Base-by-base conservation (phyloP, 106 monocot species). In the Iris macrosiphon region DNA sequence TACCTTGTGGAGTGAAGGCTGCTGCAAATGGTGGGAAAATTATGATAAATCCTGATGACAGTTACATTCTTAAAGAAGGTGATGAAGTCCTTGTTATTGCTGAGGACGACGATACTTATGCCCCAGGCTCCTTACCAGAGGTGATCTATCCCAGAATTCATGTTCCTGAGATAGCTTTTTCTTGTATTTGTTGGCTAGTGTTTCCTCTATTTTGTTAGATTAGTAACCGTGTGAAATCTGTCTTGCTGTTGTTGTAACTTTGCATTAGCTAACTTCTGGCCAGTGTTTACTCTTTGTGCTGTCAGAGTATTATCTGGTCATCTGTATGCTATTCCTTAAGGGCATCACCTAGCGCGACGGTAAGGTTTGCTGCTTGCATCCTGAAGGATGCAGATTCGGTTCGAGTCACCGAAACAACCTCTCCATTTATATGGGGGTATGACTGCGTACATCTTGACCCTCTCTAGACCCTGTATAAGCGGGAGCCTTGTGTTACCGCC, bases 41-140 rank as follows among this genome's bases (percentile, higher is more conserved):
- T 15, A 38, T 80, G 26, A 88, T 93, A 26, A 93, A 93, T 75
- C 93, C 88, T 7, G 72, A 81, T 60, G 81, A 88, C 65, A 63
- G 70, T 66, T 93, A 93, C 62, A 35, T 93, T 65, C 41, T 93
- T 19, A 68, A 71, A 75, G 93, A 93, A 75, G 93, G 93, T 16
- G 88, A 93, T 73, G 93, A 84, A 43, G 43, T 93, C 59, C 88
- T 93, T 61, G 93, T 93, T 45, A 80, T 93, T 63, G 93, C 88
- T 45, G 93, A 93, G 70, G 93, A 93, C 71, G 93, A 88, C 58
- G 93, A 93, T 75, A 88, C 82, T 55, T 93, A 93, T 79, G 40
- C 63, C 17, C 93, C 93, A 21, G 77, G 76, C 29, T 49, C 68
- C 57, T 55, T 75, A 61, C 70, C 75, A 52, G 67, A 80, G 80